These are phyloP conservation scores for Recurvomyces mirabilis DNA, from an alignment of 495 filamentous ascomycete genomes.

Conservation along the genomic window DNA sequence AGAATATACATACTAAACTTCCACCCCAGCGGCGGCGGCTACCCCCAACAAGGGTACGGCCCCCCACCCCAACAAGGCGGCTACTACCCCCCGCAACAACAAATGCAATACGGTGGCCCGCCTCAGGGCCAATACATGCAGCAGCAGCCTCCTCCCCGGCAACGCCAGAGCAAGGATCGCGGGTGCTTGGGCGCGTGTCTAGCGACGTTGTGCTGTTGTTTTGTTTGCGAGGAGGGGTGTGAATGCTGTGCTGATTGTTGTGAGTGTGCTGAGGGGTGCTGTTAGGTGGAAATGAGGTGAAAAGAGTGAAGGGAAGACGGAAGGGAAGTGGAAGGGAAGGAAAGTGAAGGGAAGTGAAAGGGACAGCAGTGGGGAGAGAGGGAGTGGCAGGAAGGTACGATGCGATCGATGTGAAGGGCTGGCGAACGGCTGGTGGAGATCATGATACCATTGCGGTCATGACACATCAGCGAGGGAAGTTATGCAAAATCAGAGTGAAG, in stretches of 20 bases:
- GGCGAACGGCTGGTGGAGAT: too few species aligned
- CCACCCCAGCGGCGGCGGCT: not conserved
- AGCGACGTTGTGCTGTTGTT: slow-evolving; percentile 64
- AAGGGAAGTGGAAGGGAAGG: not conserved
- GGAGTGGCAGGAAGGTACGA: not conserved
- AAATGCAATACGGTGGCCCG: slow-evolving; percentile 50
- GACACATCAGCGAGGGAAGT: too few species aligned
- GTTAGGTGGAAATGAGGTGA: slow-evolving; percentile 10
- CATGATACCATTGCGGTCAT: too few species aligned
- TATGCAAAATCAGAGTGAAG: too few species aligned
- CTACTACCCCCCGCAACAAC: slow-evolving; percentile 10
- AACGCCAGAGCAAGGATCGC: slow-evolving; percentile 25
- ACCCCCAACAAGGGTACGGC: slow-evolving; percentile 1
- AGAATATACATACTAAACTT: too few species aligned
- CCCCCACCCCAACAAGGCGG: slow-evolving; percentile 5
- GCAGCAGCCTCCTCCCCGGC: slow-evolving; percentile 34
- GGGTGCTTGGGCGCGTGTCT: slow-evolving; percentile 50
- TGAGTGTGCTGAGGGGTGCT: slow-evolving; percentile 28
- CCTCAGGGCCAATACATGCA: slow-evolving; percentile 31
- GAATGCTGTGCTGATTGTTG: slow-evolving; percentile 53
- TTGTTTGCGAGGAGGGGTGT: slow-evolving; percentile 66
- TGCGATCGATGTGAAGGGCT: too few species aligned
- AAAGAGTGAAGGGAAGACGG: not conserved
- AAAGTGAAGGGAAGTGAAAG: not conserved
- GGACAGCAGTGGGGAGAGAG: not conserved